Conservation (phyloP, 208 protist genomes). For the Trypanosoma conorhini region DNA sequence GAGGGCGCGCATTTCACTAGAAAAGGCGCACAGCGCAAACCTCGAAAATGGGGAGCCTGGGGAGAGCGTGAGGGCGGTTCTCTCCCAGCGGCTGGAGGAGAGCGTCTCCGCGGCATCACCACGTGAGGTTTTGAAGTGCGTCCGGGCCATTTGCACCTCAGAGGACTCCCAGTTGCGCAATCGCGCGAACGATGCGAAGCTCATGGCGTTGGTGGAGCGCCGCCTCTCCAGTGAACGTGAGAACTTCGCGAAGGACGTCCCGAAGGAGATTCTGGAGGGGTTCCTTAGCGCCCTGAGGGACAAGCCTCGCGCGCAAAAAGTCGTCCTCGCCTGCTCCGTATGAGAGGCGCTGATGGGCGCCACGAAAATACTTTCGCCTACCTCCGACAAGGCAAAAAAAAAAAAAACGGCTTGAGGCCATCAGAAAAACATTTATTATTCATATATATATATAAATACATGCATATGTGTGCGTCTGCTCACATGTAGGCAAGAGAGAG, state of each 20-base stretch:
- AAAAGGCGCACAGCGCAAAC: slow-evolving; percentile 44
- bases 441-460: background rate
- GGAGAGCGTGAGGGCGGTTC: slow-evolving; percentile 34
- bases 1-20: slow-evolving; percentile 42
- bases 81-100: slow-evolving; percentile 48
- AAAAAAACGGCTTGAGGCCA: background rate
- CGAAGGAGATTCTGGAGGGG: slow-evolving; percentile 19
- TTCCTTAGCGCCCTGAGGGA: slow-evolving; percentile 23
- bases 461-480: background rate
- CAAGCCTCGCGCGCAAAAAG: slow-evolving; percentile 34
- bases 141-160: slow-evolving; percentile 28
- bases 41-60: slow-evolving; percentile 30
- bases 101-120: slow-evolving; percentile 31
- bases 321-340: slow-evolving; percentile 26
- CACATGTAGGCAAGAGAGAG: background rate
- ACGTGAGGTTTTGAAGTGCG: slow-evolving; percentile 33
- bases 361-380: background rate
- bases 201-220: slow-evolving; percentile 35
- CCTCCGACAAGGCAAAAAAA: background rate
- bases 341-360: background rate
- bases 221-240: slow-evolving; percentile 35
- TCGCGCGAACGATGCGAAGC: slow-evolving; percentile 37
- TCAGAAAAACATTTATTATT: background rate
- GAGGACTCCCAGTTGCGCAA: slow-evolving; percentile 45
- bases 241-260: slow-evolving; percentile 29